Evolutionary conservation across 2,329 filamentous ascomycete species (phyloP), one percentile per base, ranked within the genome.

Genomic region (Monilinia aucupariae): DNA sequence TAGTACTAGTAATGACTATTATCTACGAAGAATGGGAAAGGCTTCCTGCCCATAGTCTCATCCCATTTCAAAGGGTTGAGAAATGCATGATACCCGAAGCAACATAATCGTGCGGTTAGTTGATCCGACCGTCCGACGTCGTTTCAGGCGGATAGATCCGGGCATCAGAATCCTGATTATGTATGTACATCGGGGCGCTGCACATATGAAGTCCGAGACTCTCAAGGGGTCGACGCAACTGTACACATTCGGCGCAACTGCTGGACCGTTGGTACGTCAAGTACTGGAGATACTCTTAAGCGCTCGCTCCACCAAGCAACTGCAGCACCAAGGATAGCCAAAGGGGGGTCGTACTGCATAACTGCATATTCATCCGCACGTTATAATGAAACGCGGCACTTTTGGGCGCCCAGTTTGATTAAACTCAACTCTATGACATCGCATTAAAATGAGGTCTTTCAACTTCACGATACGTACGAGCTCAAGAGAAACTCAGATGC

Each of bases 31-130:
- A 30, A 10, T 3, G 8, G 30, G 25, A 30, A 41, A 20, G 25
- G 1, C 1, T 54, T 39, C 0, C 12, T 30, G 1, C 6, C 22
- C 15, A 4, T 13, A n/a, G 1, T 27, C 0, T 4, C 37, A 43
- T 0, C 2, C 39, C n/a, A 43, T 12, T 1, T 12, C 12, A 30
- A 1, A 15, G 3, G 13, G 25, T 30, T 10, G 1, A n/a, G 17
- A 43, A 43, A 43, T 4, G 10, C n/a, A 9, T 9, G 39, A 8
- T n/a, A 17, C 1, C 30, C 32, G 27, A 55, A 30, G 39, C 52
- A 45, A 32, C 7, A 13, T 25, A 9, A 25, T 45, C 39, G 17
- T 43, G 10, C 25, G 10, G 0, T 45, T 32, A 13, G 12, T 22
- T 45, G 15, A 56, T 6, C 10, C 3, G 6, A 34, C 12, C 20